Base-by-base conservation (phyloP, 2,329 filamentous ascomycete species). In the Akanthomyces dipterigenus region DNA sequence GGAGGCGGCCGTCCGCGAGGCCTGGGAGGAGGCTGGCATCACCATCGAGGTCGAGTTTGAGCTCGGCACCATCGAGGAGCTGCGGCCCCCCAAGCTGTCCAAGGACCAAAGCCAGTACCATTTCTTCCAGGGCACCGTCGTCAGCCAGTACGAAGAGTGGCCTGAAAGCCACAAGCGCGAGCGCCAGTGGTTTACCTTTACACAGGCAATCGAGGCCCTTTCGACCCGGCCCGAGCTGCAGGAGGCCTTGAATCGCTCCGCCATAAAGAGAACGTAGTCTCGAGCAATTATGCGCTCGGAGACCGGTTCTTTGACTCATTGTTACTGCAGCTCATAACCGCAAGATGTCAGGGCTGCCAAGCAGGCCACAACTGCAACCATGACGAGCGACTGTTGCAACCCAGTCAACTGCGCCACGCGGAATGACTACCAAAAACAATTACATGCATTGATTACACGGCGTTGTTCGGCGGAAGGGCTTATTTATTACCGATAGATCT, bases 21-120 rank as follows among this genome's bases (percentile, higher is more conserved):
- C 95, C 64, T 98, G 95, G 95, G 95, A 98, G 78, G 95, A 98
- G 78, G 95, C 93, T 46, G 95, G 95, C 70, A 96, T 98, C 70
- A 82, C 89, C 69, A 90, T 93, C 75, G 88, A 85, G 63, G 88
- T 97, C 74, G 87, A 89, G 69, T 89, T 88, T 72, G 91, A 96
- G 74, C 83, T 99, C 55, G 93, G 93, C 65, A 83, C 88, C 65
- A 96, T 99, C 68, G 79, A 87, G 60, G 95, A 99, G 76, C 89
- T 87, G 73, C 86, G 92, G 62, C 83, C 91, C 7, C 91, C 90
- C 42, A 93, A 93, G 73, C 80, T 80, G 62, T 85, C 85, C 64
- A 86, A 86, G 72, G 82, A 85, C 65, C 77, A 79, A 51, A 79
- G 83, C 61, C 81, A 81, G 69, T 93, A 93, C 74, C 86, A 88